phyloP scores from a whole-genome alignment of 1,284 basidiomycete genomes.

The Cutaneotrichosporon cyanovorans region DNA sequence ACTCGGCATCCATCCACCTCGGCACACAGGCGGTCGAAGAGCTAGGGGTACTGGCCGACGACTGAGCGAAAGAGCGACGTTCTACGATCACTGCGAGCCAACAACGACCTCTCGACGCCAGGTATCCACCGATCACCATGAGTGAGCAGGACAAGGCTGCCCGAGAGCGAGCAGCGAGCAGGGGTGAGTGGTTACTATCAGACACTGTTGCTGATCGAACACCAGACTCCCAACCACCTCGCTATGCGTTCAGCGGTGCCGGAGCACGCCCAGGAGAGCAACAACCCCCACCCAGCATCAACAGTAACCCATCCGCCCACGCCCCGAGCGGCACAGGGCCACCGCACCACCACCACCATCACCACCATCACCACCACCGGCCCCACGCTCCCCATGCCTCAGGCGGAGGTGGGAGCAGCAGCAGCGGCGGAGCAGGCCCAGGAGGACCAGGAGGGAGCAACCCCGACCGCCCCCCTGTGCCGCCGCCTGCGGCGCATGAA shows the following conservation, averaged over 20 bases:
- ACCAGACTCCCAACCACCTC: conserved; percentile 3
- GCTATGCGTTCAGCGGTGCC: background rate
- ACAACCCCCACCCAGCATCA: background rate
- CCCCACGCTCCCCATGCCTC: background rate
- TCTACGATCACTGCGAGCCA: too few species aligned
- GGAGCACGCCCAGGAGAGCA: background rate
- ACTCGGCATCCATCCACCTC: too few species aligned
- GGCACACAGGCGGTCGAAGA: too few species aligned
- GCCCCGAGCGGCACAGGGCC: background rate
- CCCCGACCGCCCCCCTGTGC: background rate
- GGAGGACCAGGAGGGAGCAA: too few species aligned
- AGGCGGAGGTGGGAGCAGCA: background rate
- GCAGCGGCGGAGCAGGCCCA: background rate
- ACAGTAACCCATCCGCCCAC: background rate
- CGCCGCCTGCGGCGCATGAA: conserved; percentile 1
- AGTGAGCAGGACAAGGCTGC: conserved; percentile 8
- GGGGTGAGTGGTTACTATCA: conserved; percentile 1
- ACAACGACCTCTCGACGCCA: too few species aligned
- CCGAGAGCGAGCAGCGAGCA: conserved; percentile 4
- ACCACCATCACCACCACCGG: conserved; percentile 6
- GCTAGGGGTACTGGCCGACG: too few species aligned
- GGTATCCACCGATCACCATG: conserved; percentile 5
- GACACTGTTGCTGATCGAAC: background rate
- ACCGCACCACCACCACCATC: conserved; percentile 3
- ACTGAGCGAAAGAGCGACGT: too few species aligned